These are phyloP conservation scores for Perilla frutescens DNA, from an alignment of 257 asterid species.

Conservation along the genomic window DNA sequence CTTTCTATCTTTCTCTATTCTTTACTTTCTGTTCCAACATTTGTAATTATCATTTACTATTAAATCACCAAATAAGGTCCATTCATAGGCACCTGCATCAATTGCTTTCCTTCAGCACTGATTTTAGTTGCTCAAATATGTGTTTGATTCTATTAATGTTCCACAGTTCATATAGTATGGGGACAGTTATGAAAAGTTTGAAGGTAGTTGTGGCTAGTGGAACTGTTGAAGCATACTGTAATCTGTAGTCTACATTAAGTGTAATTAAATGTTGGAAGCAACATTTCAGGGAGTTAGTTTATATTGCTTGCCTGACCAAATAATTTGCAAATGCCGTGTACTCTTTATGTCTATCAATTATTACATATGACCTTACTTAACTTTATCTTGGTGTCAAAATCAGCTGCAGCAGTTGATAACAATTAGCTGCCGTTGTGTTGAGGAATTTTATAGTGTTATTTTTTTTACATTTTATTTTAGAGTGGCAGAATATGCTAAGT, in stretches of 20 bases:
- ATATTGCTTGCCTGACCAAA: conserved; percentile 11
- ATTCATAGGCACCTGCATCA: conserved; percentile 4
- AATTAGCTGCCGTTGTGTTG: conserved; percentile 23
- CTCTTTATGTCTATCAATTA: background rate
- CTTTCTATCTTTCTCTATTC: too few species aligned
- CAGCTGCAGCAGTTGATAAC: conserved; percentile 3
- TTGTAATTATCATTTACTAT: background rate
- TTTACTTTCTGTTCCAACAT: too few species aligned
- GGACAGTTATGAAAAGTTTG: too few species aligned
- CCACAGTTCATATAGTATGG: background rate
- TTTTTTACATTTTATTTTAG: conserved; percentile 24
- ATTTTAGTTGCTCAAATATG: background rate
- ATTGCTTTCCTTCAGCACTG: conserved; percentile 21
- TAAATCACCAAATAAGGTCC: conserved; percentile 23
- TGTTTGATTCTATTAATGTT: conserved; percentile 9
- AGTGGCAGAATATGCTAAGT: too few species aligned
- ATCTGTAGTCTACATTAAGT: background rate
- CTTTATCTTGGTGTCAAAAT: conserved; percentile 5
- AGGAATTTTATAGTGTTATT: conserved; percentile 29
- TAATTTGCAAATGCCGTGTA: background rate
- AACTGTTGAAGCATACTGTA: background rate
- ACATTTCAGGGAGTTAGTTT: conserved; percentile 9
- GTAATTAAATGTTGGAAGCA: conserved; percentile 1
- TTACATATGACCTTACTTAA: conserved; percentile 12
- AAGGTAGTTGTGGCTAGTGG: conserved; percentile 20